A percentile compares a stretch with the other conserved stretches of the same genome.
These are phyloP conservation scores for Neltuma alba DNA, from an alignment of 306 rosid species.

Conservation along the genomic window DNA sequence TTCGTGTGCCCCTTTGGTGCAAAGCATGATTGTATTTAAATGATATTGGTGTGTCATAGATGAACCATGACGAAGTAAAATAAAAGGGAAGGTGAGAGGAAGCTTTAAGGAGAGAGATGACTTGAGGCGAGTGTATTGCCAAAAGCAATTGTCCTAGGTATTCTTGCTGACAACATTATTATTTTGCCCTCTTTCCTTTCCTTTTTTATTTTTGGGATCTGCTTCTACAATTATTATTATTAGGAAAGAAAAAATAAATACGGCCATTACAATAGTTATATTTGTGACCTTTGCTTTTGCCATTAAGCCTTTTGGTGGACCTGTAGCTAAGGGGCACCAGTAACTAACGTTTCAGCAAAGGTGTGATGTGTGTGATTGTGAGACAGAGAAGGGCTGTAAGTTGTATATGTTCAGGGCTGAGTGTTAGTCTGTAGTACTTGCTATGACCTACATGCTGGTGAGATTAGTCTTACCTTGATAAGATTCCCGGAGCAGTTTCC, in stretches of 20 bases:
- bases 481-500: not conserved
- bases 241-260: too few species aligned
- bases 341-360: not conserved
- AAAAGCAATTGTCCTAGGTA: too few species aligned
- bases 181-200: too few species aligned
- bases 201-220: too few species aligned
- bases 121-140: too few species aligned
- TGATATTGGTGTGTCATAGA: not conserved
- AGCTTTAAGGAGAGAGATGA: too few species aligned
- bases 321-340: not conserved
- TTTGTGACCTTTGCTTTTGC: not conserved
- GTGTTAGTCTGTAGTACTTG: not conserved
- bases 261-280: too few species aligned
- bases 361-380: not conserved
- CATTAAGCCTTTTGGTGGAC: not conserved
- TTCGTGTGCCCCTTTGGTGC: not conserved
- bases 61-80: not conserved
- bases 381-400: not conserved
- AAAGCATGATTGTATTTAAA: not conserved
- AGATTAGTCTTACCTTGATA: not conserved
- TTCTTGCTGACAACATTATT: too few species aligned
- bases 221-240: too few species aligned
- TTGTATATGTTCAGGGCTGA: not conserved
- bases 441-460: not conserved
- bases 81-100: not conserved